A percentile compares a stretch with the other conserved stretches of the same genome.
phyloP scores from a whole-genome alignment of 1,284 basidiomycete species.

The Leccinum subrobustum region DNA sequence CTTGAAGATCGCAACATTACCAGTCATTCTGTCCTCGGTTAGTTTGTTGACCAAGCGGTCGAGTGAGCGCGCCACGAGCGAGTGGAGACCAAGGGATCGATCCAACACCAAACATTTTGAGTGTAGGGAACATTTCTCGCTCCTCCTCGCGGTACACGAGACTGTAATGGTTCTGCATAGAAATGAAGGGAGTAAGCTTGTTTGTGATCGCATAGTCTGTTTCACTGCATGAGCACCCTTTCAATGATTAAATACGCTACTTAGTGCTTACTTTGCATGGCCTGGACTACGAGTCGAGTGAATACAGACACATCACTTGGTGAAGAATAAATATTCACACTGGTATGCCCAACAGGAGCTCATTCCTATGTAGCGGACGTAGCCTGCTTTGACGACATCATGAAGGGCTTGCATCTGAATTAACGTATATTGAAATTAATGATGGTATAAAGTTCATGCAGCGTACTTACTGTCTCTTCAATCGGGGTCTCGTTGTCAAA shows the following conservation, averaged over 20 bases:
- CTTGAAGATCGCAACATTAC: conserved; percentile 9
- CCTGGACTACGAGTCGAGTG: conserved; percentile 28
- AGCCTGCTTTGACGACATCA: conserved; percentile 54
- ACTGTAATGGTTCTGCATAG: conserved; percentile 57
- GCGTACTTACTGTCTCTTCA: conserved; percentile 30
- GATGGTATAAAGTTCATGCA: not conserved
- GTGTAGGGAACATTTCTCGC: conserved; percentile 54
- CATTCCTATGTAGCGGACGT: conserved; percentile 61
- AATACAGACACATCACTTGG: not conserved
- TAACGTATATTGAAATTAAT: not conserved
- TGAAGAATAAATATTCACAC: conserved; percentile 24
- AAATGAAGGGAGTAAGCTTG: conserved; percentile 52
- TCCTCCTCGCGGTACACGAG: conserved; percentile 55
- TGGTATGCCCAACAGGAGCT: conserved; percentile 42
- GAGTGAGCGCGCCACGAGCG: conserved; percentile 41
- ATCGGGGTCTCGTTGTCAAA: conserved; percentile 35
- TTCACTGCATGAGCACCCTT: conserved; percentile 1
- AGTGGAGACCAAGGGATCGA: conserved; percentile 46
- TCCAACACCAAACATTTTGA: conserved; percentile 39
- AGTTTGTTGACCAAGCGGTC: conserved; percentile 35
- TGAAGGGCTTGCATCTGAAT: conserved; percentile 54
- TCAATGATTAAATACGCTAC: not conserved
- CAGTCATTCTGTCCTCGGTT: conserved; percentile 32
- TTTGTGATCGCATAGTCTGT: conserved; percentile 38
- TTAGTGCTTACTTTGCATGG: conserved; percentile 35